Evolutionary conservation across 176 grass and related monocot genomes (phyloP), one percentile per base, ranked within the genome.

Genomic region (Luzula sylvatica): DNA sequence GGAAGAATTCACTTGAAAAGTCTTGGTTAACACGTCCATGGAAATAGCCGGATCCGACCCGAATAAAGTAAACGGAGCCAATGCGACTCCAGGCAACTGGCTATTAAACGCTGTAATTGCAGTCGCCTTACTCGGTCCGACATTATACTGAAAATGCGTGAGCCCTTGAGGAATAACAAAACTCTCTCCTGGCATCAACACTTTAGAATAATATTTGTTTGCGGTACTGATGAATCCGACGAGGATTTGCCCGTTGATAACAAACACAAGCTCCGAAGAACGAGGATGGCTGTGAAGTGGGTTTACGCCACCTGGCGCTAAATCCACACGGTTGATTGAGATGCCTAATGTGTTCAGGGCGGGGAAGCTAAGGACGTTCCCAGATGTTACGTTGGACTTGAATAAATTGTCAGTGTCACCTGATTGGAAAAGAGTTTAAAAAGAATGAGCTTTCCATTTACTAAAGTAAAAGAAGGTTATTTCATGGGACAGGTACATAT

Each of bases 341-440:
- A 95, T 11, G 52, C 88, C 83, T 0, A 88, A 72, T 0, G 88
- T 95, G 83, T 95, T 95, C 22, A 95, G 73, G 7, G 68, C 88
- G 22, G 88, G 83, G 80, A 95, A 88, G 42, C 46, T 70, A 15
- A 49, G 51, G 22, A 95, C 83, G 73, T 84, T 84, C 21, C 71
- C 88, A 0, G 55, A 0, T 20, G 42, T 81, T 7, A 75, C 19
- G 61, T 7, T 55, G 15, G 28, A 16, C 2, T 79, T 72, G 23
- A 66, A 53, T 45, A 58, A 26, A 69, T 55, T 78, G 61, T 59
- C 30, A 3, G 70, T 78, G 53, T 67, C 60, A 1, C 30, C 30
- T 35, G 9, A 7, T 35, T 35, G 30, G 9, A 35, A 9, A 35
- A n/a, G n/a, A n/a, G n/a, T n/a, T n/a, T n/a, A n/a, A n/a, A n/a